Percentiles rank a stretch among this genome's conserved stretches.
Conservation (phyloP, 768 basidiomycete genomes). For the Russula compacta region DNA sequence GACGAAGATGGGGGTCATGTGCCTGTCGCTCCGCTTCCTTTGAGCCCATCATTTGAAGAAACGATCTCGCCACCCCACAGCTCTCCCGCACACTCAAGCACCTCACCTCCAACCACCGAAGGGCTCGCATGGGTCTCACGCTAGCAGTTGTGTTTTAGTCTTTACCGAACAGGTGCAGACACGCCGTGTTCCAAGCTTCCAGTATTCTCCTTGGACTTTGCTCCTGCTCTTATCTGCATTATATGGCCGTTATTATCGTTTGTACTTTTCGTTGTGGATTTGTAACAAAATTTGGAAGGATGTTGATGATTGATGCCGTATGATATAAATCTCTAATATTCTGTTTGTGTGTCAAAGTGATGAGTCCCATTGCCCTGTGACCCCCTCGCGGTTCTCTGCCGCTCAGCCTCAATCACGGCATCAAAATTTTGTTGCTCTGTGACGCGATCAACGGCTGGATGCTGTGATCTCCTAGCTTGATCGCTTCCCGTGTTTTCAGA, state of each 20-base stretch:
- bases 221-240: not conserved
- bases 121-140: conserved; percentile 8
- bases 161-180: too few species aligned
- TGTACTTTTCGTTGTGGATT: not conserved
- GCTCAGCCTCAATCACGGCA: conserved; percentile 49
- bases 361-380: not conserved
- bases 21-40: conserved; percentile 31
- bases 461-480: conserved; percentile 28
- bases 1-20: conserved; percentile 25
- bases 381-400: conserved; percentile 28
- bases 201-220: not conserved
- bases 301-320: not conserved
- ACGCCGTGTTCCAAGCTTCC: too few species aligned
- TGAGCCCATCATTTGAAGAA: conserved; percentile 31
- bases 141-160: not conserved
- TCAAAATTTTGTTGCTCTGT: conserved; percentile 50
- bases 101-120: conserved; percentile 19
- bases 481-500: conserved; percentile 27
- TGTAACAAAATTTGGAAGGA: not conserved
- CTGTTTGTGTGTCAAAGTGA: not conserved
- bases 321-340: not conserved
- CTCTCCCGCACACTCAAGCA: conserved; percentile 5
- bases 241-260: not conserved
- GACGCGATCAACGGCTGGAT: conserved; percentile 29
- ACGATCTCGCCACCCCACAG: conserved; percentile 18